phyloP scores from a whole-genome alignment of 192 early-diverging fungal species.

The Dispira simplex region DNA sequence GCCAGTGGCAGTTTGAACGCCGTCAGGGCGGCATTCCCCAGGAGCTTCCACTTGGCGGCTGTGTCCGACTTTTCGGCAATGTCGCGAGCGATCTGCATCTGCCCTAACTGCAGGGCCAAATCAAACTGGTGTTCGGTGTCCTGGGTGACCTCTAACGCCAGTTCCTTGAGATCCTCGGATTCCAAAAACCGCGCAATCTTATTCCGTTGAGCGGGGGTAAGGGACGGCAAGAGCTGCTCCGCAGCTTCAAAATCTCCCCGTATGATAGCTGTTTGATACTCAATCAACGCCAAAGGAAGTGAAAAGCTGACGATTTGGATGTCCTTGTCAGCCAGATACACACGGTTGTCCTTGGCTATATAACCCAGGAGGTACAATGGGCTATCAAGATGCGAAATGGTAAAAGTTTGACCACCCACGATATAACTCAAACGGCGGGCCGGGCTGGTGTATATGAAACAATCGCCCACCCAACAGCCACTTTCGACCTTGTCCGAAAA shows the following conservation, averaged over 20 bases:
- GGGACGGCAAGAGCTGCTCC: constrained; percentile 58
- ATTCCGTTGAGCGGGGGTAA: constrained; percentile 78
- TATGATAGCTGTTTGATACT: constrained; percentile 96
- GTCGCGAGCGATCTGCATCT: constrained; percentile 65
- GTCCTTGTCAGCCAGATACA: constrained; percentile 92
- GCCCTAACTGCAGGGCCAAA: constrained; percentile 72
- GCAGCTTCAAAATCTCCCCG: constrained; percentile 85
- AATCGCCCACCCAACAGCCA: constrained; percentile 96
- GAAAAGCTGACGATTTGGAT: constrained; percentile 77
- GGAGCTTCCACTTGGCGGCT: constrained; percentile 85
- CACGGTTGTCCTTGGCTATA: constrained; percentile 81
- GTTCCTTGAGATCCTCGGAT: constrained; percentile 76
- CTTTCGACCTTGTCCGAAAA: constrained; percentile 84
- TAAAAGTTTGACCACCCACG: constrained; percentile 80
- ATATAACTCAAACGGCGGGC: constrained; percentile 90
- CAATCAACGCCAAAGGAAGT: constrained; percentile 84
- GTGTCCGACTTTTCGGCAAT: constrained; percentile 76
- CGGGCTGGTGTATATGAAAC: constrained; percentile 92
- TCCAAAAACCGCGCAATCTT: constrained; percentile 93
- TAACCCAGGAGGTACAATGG: constrained; percentile 90
- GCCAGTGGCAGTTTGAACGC: constrained; percentile 88
- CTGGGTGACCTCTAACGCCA: constrained; percentile 86
- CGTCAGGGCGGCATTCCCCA: constrained; percentile 79
- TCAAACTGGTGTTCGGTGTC: constrained; percentile 96
- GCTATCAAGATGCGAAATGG: constrained; percentile 90